phyloP scores from a whole-genome alignment of 352 stramenopile genomes.

The Phytophthora crassamura region DNA sequence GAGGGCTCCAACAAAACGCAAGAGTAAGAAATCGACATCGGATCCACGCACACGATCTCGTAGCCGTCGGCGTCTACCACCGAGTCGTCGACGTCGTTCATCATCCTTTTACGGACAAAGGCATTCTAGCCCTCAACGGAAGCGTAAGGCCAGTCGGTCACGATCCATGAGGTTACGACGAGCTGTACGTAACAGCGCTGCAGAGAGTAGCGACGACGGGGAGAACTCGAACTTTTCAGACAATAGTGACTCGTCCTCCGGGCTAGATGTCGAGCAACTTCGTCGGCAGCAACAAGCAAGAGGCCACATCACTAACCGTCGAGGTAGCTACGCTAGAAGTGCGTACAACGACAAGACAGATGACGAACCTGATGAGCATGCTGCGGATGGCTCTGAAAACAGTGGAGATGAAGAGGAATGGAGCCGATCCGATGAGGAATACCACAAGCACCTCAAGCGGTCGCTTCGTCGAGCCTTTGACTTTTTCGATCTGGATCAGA shows the following conservation, averaged over 20 bases:
- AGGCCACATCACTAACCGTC: constrained; percentile 10
- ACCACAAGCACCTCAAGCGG: constrained; percentile 63
- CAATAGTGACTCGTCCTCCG: constrained; percentile 40
- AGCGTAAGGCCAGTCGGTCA: constrained; percentile 16
- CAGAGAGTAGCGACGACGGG: constrained; percentile 3
- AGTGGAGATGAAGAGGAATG: constrained; percentile 31
- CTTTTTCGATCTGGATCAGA: constrained; percentile 82
- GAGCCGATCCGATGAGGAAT: constrained; percentile 65
- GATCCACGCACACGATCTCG: constrained; percentile 3
- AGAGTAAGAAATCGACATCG: constrained; percentile 10
- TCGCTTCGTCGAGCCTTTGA: constrained; percentile 74
- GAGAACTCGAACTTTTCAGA: constrained; percentile 9
- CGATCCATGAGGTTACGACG: constrained; percentile 5
- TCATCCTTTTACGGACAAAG: constrained; percentile 7
- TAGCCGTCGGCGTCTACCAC: constrained; percentile 12
- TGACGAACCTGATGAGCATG: constrained; percentile 12
- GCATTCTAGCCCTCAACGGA: constrained; percentile 14
- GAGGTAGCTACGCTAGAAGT: background rate
- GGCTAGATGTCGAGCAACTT: constrained; percentile 53
- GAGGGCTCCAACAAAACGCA: background rate
- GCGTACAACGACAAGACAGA: constrained; percentile 5
- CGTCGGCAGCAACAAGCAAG: constrained; percentile 35
- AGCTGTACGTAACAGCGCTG: constrained; percentile 5
- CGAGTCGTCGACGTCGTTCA: constrained; percentile 3
- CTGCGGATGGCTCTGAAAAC: constrained; percentile 1